Evolutionary conservation across 352 stramenopile genomes (phyloP), one percentile per base, ranked within the genome.

Genomic region (Peronospora destructor): DNA sequence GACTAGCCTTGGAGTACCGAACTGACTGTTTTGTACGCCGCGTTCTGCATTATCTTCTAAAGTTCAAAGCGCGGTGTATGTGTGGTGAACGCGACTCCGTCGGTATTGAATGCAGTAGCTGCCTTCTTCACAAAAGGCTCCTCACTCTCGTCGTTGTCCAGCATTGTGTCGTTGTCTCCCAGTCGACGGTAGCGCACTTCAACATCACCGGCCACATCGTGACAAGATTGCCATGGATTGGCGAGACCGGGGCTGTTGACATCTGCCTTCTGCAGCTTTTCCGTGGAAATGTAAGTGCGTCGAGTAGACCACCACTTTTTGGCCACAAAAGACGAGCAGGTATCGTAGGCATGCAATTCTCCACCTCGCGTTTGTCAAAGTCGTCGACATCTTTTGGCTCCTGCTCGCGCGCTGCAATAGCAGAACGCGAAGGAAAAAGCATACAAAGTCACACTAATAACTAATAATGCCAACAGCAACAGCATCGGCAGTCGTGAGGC

Each of bases 271-370:
- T 68, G 61, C 34, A 77, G 68, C 30, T 66, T 56, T 17, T 87
- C 73, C 17, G 80, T 84, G 43, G 43, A 61, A 44, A 90, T 84
- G 53, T 87, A 88, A 8, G 77, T 87, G 36, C 78, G 66, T 30
- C 71, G 66, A 32, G 78, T 89, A 30, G 70, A 58, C 76, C 81
- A 92, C 65, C 0, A 87, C 16, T 63, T 59, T 6, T 49, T 50
- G 41, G 64, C 73, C 14, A 86, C 44, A 17, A 80, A 47, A 45
- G 79, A 86, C 35, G 78, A 90, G 30, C 68, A 68, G 39, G 90
- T 83, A 60, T 87, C 71, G 60, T 84, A 84, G 78, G 81, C 50
- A 87, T 76, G 57, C 81, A 92, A 64, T 92, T 92, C 57, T 92
- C 81, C 40, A 92, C 66, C 58, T 87, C 73, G 53, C 71, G 72